Percentiles rank a stretch among this genome's conserved stretches.
Evolutionary conservation across 2,329 filamentous ascomycete genomes (phyloP).

Genomic region (Xylariaceae sp.): DNA sequence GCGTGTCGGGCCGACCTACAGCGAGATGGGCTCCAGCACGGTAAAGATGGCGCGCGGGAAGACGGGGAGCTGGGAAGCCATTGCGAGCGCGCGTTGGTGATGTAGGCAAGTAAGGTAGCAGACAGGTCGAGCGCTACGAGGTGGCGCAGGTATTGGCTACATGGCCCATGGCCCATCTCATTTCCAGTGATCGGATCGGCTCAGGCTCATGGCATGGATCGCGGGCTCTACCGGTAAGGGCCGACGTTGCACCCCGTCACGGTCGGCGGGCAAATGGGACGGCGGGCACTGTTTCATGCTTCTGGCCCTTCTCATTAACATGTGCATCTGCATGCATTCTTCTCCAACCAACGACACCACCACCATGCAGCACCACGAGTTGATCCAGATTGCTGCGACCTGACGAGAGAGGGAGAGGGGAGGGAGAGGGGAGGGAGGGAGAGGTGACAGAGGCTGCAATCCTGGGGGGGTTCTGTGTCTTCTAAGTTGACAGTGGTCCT

Average conservation of each 20-base stretch:
- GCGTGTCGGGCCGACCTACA: conserved; percentile 44
- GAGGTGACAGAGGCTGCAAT: no score
- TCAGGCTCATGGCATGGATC: neutral
- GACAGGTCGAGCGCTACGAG: no score
- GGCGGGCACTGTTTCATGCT: neutral
- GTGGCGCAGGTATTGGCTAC: no score
- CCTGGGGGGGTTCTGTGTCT: no score
- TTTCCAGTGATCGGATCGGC: conserved; percentile 4
- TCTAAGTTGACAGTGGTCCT: no score
- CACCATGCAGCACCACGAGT: neutral
- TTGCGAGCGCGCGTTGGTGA: conserved; percentile 27
- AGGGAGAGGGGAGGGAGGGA: no score
- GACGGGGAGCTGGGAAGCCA: conserved; percentile 59
- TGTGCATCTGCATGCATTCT: conserved; percentile 8
- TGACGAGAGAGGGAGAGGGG: no score
- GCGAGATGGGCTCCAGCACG: conserved; percentile 62
- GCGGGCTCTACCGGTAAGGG: conserved; percentile 8
- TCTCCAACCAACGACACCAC: conserved; percentile 13
- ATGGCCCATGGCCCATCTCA: no score
- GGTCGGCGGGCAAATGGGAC: neutral
- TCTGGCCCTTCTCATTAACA: conserved; percentile 9
- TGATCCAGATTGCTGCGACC: neutral
- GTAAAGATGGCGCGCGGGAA: conserved; percentile 65
- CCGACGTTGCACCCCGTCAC: conserved; percentile 16
- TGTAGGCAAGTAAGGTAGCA: no score